Conservation (phyloP, 345 rosid genomes). For the Pistacia integerrima region DNA sequence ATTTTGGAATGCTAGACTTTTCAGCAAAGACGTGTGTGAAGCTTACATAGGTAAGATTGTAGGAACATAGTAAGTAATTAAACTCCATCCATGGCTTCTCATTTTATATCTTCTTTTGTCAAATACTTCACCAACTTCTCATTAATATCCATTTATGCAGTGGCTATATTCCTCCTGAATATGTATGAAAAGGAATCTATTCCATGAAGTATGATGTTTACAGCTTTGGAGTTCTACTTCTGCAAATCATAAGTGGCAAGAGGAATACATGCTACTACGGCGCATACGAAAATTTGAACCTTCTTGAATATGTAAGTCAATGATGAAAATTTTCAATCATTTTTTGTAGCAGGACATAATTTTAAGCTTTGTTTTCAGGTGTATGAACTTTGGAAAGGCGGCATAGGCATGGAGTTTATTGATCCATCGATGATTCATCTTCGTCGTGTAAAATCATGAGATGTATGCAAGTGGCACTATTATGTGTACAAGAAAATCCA, state of each 20-base stretch:
- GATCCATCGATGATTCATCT: constrained; percentile 31
- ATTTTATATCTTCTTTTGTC: neutral
- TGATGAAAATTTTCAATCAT: neutral
- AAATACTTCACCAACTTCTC: neutral
- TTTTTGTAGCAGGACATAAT: neutral
- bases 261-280: constrained; percentile 39
- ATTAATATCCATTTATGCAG: constrained; percentile 17
- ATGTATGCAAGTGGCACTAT: constrained; percentile 36
- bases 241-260: constrained; percentile 52
- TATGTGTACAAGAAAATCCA: constrained; percentile 38
- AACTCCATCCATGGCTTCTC: neutral
- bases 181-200: constrained; percentile 42
- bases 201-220: constrained; percentile 52
- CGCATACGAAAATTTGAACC: constrained; percentile 28
- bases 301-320: constrained; percentile 40
- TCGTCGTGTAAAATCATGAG: constrained; percentile 22
- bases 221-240: constrained; percentile 54
- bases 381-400: constrained; percentile 27
- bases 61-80: constrained; percentile 43
- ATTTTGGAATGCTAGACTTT: constrained; percentile 50
- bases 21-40: constrained; percentile 34
- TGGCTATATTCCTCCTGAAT: constrained; percentile 58
- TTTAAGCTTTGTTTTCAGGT: constrained; percentile 24
- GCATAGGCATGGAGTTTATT: constrained; percentile 26
- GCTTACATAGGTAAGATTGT: constrained; percentile 41